Evolutionary conservation across 1,139 yeast genomes (phyloP), one percentile per base, ranked within the genome.

Genomic region (Geotrichum armillariae): DNA sequence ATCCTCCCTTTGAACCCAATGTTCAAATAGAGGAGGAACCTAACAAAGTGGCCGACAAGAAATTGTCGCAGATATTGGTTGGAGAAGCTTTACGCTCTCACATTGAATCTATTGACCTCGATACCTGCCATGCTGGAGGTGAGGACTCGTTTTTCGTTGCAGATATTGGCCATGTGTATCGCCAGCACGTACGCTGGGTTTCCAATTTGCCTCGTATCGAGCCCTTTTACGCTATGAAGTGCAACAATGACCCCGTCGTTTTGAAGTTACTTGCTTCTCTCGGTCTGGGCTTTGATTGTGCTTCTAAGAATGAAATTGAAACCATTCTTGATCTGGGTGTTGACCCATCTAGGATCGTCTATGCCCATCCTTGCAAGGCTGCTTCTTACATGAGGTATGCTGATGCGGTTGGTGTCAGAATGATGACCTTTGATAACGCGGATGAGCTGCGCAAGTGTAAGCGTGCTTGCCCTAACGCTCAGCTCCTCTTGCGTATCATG

Each of bases 281-380:
- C 57, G 95, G 93, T 14, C 77, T 82, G 51, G 86, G 86, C 54
- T 93, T 93, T 66, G 99, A 93, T 67, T 93, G 99, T 72, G 98
- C 98, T 12, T 88, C 96, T 31, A 83, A 85, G 65, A 76, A 77
- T 57, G 99, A 93, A 70, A 88, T 93, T 62, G 84, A 83, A 55
- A 71, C 74, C 47, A 78, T 89, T 50, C 73, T 88, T 58, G 65
- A 70, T 29, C 66, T 83, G 55, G 93, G 91, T 12, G 80, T 84
- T 51, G 71, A 71, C 54, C 78, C 94, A 11, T 68, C 74, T 16
- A 75, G 88, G 60, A 85, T 93, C 62, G 78, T 93, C 53, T 93
- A 88, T 69, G 98, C 98, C 29, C 90, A 93, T 63, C 97, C 99
- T 20, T 88, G 96, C 70, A 93, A 93, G 71, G 83, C 93, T 38